Base-by-base conservation (phyloP, 495 filamentous ascomycete genomes). In the Aspergillus panamensis region DNA sequence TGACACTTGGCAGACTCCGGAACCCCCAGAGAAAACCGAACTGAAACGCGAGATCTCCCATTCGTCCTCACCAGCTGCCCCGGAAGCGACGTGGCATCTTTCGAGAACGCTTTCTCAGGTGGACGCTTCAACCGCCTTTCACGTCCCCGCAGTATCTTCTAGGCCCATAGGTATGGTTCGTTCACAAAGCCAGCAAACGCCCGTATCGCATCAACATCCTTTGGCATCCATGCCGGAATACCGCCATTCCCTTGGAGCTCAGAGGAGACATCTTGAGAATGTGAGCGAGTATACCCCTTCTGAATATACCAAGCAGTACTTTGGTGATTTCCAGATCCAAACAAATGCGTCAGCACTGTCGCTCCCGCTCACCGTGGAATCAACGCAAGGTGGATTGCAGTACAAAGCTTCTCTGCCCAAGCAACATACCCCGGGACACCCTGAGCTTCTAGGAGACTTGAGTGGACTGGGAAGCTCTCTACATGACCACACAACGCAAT, bases 1-100 rank as follows among this genome's bases (percentile, higher is more conserved):
- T 79, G 73, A 77, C 72, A 73, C 62, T 73, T 77, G 66, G 69
- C 70, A 79, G 76, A 77, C 70, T 71, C 70, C 76, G 71, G 76
- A 79, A 59, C 62, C 70, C 44, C 63, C 69, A 48, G 67, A 66
- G 62, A 64, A 63, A 65, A 52, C 65, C 62, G 69, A 72, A 43
- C 63, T 73, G 55, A 67, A 64, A 33, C 72, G 73, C 58, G 55
- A 72, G 19, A 58, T 69, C 43, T 73, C 74, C 37, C 67, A 73
- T 40, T 62, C 67, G 10, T 72, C 70, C 55, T 69, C 71, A 2
- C 60, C 64, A 37, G 66, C 62, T 25, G 60, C 63, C 16, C 61
- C 68, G 42, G 66, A 71, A 57, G 37, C 56, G 50, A 61, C 64
- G 13, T 66, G 63, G 62, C 63, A 64, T 30, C 55, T 63, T 20